Conservation (phyloP, 371 early-diverging fungal genomes). For the Mucor indicus region DNA sequence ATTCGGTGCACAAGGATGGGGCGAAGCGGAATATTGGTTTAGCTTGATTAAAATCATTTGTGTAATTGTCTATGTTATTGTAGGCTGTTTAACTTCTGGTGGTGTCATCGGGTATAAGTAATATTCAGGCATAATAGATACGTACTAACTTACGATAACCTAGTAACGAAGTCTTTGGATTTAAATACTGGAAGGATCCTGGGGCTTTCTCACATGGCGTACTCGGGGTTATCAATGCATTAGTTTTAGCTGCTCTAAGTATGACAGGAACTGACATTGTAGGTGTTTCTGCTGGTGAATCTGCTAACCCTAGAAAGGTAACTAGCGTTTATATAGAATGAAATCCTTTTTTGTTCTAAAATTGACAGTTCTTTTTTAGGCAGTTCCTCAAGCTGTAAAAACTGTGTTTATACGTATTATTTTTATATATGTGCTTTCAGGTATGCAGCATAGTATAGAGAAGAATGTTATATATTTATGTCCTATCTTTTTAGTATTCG, state of each 20-base stretch:
- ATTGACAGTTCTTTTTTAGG: slow-evolving; percentile 1
- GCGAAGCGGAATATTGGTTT: slow-evolving; percentile 20
- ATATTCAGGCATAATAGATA: neutral
- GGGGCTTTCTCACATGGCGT: slow-evolving; percentile 79
- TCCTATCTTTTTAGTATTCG: no score
- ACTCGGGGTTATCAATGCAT: slow-evolving; percentile 63
- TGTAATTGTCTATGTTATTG: slow-evolving; percentile 63
- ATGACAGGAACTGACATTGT: slow-evolving; percentile 76
- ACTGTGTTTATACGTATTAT: slow-evolving; percentile 58
- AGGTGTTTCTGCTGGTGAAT: slow-evolving; percentile 59
- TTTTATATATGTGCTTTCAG: slow-evolving; percentile 32
- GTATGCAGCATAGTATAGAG: no score
- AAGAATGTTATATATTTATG: no score
- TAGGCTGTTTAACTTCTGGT: slow-evolving; percentile 49
- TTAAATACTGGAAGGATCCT: slow-evolving; percentile 12
- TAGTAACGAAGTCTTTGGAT: slow-evolving; percentile 23
- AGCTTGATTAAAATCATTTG: slow-evolving; percentile 53
- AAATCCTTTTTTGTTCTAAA: neutral
- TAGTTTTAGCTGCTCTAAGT: slow-evolving; percentile 64
- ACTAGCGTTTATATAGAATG: slow-evolving; percentile 17
- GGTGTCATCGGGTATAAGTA: slow-evolving; percentile 23
- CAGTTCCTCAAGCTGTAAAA: slow-evolving; percentile 39
- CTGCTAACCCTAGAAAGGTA: slow-evolving; percentile 40
- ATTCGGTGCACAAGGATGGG: slow-evolving; percentile 13
- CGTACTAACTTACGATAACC: no score